Base-by-base conservation (phyloP, 176 grass and related monocot genomes). In the Rhipidocladum racemiflorum region DNA sequence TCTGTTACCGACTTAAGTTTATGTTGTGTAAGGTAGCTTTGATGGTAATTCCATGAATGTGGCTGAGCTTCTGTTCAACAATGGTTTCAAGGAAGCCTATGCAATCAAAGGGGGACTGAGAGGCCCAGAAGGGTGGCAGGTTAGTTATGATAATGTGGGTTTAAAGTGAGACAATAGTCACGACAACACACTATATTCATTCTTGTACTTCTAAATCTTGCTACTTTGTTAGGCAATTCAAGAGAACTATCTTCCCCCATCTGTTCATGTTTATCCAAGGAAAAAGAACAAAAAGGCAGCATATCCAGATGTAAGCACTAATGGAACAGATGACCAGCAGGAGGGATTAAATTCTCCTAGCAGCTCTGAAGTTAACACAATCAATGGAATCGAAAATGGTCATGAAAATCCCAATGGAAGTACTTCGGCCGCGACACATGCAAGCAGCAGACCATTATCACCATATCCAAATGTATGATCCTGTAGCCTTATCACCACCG, bases 51-150 rank as follows among this genome's bases (percentile, higher is more conserved):
- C 96, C 49, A 78, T 91, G 51, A 91, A 90, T 91, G 89, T 99
- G 80, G 93, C 93, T 39, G 93, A 95, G 86, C 80, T 99, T 14
- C 77, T 99, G 18, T 61, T 90, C 74, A 91, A 93, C 38, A 99
- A 92, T 77, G 96, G 96, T 80, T 95, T 99, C 75, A 95, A 91
- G 83, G 93, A 95, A 86, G 80, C 91, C 18, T 99, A 93, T 85
- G 88, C 96, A 78, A 89, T 99, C 64, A 91, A 91, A 87, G 89
- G 92, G 38, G 93, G 96, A 17, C 54, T 96, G 44, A 85, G 93
- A 91, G 93, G 93, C 36, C 94, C 94, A 59, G 92, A 99, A 77
- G 96, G 93, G 55, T 99, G 96, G 96, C 85, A 93, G 89, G 96
- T 99, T 82, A 67, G 64, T 75, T 46, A 55, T 53, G 35, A 43